Base-by-base conservation (phyloP, 805 yeast species). In the Candida oleophila region DNA sequence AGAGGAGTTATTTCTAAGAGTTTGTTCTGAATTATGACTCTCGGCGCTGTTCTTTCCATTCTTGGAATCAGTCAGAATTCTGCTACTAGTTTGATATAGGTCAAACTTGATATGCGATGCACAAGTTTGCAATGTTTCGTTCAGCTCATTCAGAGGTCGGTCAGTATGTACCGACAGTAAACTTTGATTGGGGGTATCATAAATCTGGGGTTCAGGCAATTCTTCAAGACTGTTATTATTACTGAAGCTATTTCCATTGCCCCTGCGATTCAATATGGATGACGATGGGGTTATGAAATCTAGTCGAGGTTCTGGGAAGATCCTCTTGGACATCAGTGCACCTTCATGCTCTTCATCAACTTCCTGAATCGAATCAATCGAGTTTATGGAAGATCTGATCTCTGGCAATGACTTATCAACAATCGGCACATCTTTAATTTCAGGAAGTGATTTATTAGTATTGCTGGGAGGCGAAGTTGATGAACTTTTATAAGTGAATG, bases 151-250 rank as follows among this genome's bases (percentile, higher is more conserved):
- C 32, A 22, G 30, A 9, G 28, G 41, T 8, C 30, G 30, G 5
- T 25, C 30, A 11, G 30, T 38, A 16, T 21, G 15, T 5, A 9
- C 34, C 4, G 42, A 39, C 28, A 16, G 16, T n/a, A 16, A 39
- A 20, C 34, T 28, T 18, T 39, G 32, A 20, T 39, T 28, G 4
- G 42, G 42, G n/a, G 42, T 22, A 20, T 39, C 42, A 20, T 22
- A 39, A 9, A 39, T 39, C 21, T 39, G 42, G 8, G 42, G 42
- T n/a, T 39, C 42, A 5, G 42, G 42, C 32, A 39, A 39, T 8
- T 39, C 42, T 22, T 39, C 42, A 28, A 36, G 39, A 36, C 41
- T 38, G 18, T 21, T 18, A 30, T 38, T 38, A 30, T 22, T 38
- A 11, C 16, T 33, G 30, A 21, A 38, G 41, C 30, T 38, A 30